Conservation (phyloP, 352 stramenopile species). For the Pythium rishiriense region DNA sequence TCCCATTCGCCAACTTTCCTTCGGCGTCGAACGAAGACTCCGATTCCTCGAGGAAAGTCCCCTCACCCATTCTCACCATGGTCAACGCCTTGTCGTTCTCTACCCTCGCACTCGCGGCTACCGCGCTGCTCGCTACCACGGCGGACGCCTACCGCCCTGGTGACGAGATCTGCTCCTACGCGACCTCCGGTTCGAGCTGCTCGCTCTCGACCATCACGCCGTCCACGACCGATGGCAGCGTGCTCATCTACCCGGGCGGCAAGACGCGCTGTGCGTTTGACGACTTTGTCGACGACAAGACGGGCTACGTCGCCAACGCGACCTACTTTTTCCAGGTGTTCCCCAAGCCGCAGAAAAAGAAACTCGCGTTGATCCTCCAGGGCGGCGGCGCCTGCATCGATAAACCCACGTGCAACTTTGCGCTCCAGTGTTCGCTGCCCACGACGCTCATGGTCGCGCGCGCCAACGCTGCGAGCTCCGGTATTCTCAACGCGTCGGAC, state of each 20-base stretch:
- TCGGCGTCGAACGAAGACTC: too few relatives aligned
- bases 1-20: too few relatives aligned
- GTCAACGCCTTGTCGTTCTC: too few relatives aligned
- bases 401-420: slow-evolving; percentile 53
- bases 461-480: background rate
- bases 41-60: too few relatives aligned
- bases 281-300: slow-evolving; percentile 32
- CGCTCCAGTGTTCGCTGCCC: slow-evolving; percentile 47
- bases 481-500: background rate
- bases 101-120: too few relatives aligned
- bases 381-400: slow-evolving; percentile 60
- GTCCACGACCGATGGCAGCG: slow-evolving; percentile 31
- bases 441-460: background rate
- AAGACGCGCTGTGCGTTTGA: slow-evolving; percentile 53
- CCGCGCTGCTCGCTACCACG: too few relatives aligned
- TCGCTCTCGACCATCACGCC: slow-evolving; percentile 17
- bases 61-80: too few relatives aligned
- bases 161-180: slow-evolving; percentile 18
- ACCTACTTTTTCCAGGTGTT: slow-evolving; percentile 76
- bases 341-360: slow-evolving; percentile 42
- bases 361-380: slow-evolving; percentile 64
- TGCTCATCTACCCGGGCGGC: slow-evolving; percentile 48
- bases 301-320: slow-evolving; percentile 28
- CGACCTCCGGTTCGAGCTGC: background rate
- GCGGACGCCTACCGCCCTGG: slow-evolving; percentile 23